These are phyloP conservation scores for Fusarium equiseti DNA, from an alignment of 2,329 filamentous ascomycete genomes.

Conservation along the genomic window DNA sequence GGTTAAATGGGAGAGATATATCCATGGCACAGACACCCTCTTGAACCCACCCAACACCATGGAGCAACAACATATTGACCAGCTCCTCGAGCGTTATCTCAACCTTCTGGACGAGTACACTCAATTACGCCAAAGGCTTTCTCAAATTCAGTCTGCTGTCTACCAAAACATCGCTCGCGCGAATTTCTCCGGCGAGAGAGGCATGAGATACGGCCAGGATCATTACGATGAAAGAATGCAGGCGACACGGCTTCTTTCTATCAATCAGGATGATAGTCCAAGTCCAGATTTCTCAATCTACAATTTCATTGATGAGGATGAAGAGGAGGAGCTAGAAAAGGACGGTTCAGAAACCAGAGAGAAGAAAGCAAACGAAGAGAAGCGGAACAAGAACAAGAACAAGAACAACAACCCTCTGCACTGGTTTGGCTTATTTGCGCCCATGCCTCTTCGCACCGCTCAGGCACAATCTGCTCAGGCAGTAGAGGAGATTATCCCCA, in stretches of 20 bases:
- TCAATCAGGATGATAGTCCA: conserved; percentile 28
- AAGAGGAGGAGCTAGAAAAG: conserved; percentile 11
- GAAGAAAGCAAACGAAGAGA: conserved; percentile 29
- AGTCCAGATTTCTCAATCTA: conserved; percentile 39
- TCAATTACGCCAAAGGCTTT: conserved; percentile 66
- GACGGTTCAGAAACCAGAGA: conserved; percentile 13
- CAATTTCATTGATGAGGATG: conserved; percentile 13
- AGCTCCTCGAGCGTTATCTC: conserved; percentile 74
- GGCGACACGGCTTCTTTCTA: conserved; percentile 62
- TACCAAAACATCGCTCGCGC: conserved; percentile 76
- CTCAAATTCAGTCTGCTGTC: conserved; percentile 65
- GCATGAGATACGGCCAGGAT: conserved; percentile 74
- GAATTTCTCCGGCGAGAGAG: conserved; percentile 76
- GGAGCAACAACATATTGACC: conserved; percentile 65
- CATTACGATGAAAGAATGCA: conserved; percentile 81
- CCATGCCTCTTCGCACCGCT: conserved; percentile 65
- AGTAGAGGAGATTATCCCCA: conserved; percentile 69
- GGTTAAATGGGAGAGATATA: not conserved
- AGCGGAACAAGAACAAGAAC: conserved; percentile 28
- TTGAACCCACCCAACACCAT: conserved; percentile 20
- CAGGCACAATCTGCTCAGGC: conserved; percentile 69
- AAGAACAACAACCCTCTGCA: conserved; percentile 60
- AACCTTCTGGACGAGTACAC: conserved; percentile 75
- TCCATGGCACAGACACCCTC: not conserved
- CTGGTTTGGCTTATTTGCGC: conserved; percentile 69